These are phyloP conservation scores for Colletotrichum sp. DNA, from an alignment of 2,329 filamentous ascomycete species.

Conservation along the genomic window DNA sequence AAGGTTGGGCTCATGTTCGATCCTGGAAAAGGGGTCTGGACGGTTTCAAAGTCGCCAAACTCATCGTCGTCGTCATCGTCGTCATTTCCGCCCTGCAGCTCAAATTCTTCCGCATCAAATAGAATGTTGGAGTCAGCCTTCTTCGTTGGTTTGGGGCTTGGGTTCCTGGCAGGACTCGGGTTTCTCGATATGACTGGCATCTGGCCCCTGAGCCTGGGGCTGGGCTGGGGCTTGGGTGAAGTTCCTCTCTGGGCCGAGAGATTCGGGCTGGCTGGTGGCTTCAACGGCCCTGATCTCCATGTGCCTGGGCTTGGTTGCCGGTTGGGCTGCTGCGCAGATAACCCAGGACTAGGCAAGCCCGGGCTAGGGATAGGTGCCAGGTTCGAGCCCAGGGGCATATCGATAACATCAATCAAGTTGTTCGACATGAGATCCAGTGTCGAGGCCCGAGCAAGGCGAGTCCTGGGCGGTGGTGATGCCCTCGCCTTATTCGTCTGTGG, in stretches of 20 bases:
- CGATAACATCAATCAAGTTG: slow-evolving; percentile 48
- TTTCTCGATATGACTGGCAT: neutral
- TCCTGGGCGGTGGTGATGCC: slow-evolving; percentile 25
- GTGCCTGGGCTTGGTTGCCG: neutral
- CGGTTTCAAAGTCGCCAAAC: slow-evolving; percentile 67
- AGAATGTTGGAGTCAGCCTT: slow-evolving; percentile 58
- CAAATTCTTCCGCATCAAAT: slow-evolving; percentile 69
- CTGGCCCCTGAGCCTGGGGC: slow-evolving; percentile 20
- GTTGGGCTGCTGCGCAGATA: neutral
- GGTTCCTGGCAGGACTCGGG: neutral
- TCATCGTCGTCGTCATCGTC: slow-evolving; percentile 52
- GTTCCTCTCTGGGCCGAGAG: neutral
- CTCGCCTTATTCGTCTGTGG: slow-evolving; percentile 3
- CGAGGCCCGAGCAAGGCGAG: slow-evolving; percentile 48
- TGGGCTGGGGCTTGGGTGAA: slow-evolving; percentile 24
- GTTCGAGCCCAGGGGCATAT: slow-evolving; percentile 3
- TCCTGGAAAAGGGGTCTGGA: slow-evolving; percentile 25
- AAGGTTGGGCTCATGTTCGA: neutral
- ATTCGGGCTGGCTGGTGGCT: neutral
- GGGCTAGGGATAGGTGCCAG: slow-evolving; percentile 15
- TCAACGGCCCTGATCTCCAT: neutral
- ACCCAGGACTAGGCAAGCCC: neutral
- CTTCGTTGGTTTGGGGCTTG: neutral
- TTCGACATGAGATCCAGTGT: slow-evolving; percentile 61
- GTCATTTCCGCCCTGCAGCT: slow-evolving; percentile 41